phyloP scores from a whole-genome alignment of 305 asterid species.

The Solanum aculeatissimum region DNA sequence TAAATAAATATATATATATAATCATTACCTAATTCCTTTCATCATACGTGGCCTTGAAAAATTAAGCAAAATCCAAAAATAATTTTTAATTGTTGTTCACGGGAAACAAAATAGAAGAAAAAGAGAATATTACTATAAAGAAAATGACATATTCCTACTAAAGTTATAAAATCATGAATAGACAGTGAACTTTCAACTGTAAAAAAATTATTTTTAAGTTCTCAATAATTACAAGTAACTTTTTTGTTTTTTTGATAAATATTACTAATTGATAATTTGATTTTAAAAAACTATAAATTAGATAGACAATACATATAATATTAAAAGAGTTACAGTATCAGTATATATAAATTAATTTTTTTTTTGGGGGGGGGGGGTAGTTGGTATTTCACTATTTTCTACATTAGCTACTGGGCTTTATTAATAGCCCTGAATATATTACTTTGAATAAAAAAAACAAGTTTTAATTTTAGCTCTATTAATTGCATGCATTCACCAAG shows the following conservation, averaged over 20 bases:
- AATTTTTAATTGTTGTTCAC: not conserved
- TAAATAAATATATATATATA: not conserved
- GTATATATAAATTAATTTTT: not conserved
- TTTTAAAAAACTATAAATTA: not conserved
- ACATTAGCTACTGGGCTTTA: not conserved
- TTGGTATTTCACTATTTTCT: not conserved
- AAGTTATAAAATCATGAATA: not conserved
- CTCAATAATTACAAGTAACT: not conserved
- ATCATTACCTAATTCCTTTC: not conserved
- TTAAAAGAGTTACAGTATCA: not conserved
- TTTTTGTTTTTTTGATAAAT: not conserved
- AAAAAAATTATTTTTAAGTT: not conserved
- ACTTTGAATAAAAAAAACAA: not conserved
- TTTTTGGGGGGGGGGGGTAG: not conserved
- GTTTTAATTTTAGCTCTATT: not conserved
- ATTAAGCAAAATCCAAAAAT: not conserved
- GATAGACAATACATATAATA: not conserved
- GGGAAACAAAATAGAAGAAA: not conserved
- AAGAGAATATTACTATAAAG: not conserved
- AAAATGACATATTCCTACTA: not conserved
- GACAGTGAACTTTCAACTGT: not conserved
- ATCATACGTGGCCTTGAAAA: not conserved
- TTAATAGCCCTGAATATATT: not conserved
- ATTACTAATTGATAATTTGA: not conserved
- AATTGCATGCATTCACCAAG: not conserved